Percentiles rank a stretch among this genome's conserved stretches.
Conservation (phyloP, 2,329 filamentous ascomycete genomes). For the Pseudogymnoascus sp. region DNA sequence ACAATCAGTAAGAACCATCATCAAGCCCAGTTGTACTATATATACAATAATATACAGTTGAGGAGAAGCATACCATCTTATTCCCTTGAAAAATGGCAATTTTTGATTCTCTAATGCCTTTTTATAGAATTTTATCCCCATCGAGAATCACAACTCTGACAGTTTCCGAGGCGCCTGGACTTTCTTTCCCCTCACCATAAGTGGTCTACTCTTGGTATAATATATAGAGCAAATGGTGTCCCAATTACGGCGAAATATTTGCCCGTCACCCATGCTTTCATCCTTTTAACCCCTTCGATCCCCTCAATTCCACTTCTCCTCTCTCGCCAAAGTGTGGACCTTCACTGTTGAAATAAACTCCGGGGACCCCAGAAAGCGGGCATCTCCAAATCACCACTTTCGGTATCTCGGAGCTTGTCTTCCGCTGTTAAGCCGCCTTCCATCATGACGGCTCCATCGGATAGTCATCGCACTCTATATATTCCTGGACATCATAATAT, state of each 20-base stretch:
- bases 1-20: background rate
- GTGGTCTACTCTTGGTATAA: background rate
- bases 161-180: background rate
- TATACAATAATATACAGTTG: background rate
- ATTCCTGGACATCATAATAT: background rate
- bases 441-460: background rate
- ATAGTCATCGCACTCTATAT: background rate
- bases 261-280: background rate
- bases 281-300: background rate
- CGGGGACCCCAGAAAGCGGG: background rate
- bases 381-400: background rate
- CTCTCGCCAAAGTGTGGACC: background rate
- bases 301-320: background rate
- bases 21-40: background rate
- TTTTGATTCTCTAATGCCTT: background rate
- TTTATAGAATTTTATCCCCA: background rate
- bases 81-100: background rate
- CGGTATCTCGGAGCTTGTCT: background rate
- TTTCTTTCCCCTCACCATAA: background rate
- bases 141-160: background rate
- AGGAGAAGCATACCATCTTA: background rate
- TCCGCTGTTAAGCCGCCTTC: background rate
- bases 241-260: slow-evolving; percentile 7
- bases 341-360: background rate
- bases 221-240: background rate